phyloP scores from a whole-genome alignment of 2,329 filamentous ascomycete genomes.

The Trichoderma atrobrunneum region DNA sequence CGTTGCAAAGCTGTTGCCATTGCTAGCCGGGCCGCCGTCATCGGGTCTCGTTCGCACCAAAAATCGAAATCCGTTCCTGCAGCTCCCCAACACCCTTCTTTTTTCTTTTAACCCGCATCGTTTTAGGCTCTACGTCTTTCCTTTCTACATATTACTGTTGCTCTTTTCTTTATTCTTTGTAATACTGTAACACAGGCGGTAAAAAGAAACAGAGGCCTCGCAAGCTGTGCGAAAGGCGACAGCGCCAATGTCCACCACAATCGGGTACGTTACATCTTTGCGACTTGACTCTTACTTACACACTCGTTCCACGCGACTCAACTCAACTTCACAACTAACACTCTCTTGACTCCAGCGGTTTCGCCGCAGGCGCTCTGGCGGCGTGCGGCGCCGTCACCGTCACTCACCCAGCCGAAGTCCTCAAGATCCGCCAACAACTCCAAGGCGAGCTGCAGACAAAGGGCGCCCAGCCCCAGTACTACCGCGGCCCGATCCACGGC shows the following conservation, averaged over 20 bases:
- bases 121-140: not conserved
- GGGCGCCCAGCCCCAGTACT: conserved; percentile 79
- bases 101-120: not conserved
- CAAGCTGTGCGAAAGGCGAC: not conserved
- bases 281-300: not conserved
- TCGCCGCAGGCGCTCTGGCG: conserved; percentile 93
- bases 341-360: conserved; percentile 57
- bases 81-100: not conserved
- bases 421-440: conserved; percentile 98
- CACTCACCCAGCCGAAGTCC: conserved; percentile 96
- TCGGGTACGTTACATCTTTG: conserved; percentile 10
- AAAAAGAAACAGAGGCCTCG: not conserved
- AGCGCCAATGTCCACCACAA: conserved; percentile 20
- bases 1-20: not conserved
- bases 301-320: not conserved
- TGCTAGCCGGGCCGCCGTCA: conserved; percentile 14
- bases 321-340: not conserved
- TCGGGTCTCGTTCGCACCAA: not conserved
- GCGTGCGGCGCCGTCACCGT: conserved; percentile 96
- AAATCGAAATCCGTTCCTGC: not conserved
- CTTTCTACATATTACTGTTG: not conserved
- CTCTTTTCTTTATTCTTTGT: not conserved
- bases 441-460: conserved; percentile 93
- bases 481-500: conserved; percentile 87
- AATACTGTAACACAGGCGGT: not conserved